Base-by-base conservation (phyloP, 2,329 filamentous ascomycete species). In the Nigrograna mackinnonii region DNA sequence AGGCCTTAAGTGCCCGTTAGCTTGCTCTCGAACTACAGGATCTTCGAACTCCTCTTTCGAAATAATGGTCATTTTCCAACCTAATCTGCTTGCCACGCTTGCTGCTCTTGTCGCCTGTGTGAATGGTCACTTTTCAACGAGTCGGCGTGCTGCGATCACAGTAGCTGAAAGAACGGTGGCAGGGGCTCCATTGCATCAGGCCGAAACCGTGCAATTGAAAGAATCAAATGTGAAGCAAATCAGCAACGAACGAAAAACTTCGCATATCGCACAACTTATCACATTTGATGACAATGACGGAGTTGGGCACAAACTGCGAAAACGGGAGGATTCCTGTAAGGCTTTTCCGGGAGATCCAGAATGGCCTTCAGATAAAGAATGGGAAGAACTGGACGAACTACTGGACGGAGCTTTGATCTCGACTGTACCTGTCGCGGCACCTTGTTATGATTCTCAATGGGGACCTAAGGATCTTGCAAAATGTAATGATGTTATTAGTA, bases 391-490 rank as follows among this genome's bases (percentile, higher is more conserved):
- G 13, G 18, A 43, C 22, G 13, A 24, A 12, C 35, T 43, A 3
- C 22, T 43, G 22, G 40, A 24, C 6, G 40, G 33, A 13, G 34
- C 20, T 6, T 38, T 43, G 40, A 38, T 43, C 7, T 32, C 40
- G 16, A 30, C 40, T 13, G 34, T 30, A n/a, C 40, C 40, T 4
- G 24, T 38, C 9, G 34, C 34, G 12, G 40, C 40, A 5, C 34
- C 40, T 11, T 43, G 40, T 34, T 43, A 43, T 24, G 22, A 43
- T 35, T 41, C 38, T 11, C n/a, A 37, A 30, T 43, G 33, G 33
- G 40, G 40, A 13, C 21, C 22, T 22, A 37, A 43, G 22, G 24
- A 38, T 31, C 14, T 13, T 6, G 22, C 12, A 18, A 43, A 43
- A 17, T 43, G 40, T n/a, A 28, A 28, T 3, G 24, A 28, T 12